Base-by-base conservation (phyloP, 164 flowering plant genomes). In the Paratinospora sagittata region DNA sequence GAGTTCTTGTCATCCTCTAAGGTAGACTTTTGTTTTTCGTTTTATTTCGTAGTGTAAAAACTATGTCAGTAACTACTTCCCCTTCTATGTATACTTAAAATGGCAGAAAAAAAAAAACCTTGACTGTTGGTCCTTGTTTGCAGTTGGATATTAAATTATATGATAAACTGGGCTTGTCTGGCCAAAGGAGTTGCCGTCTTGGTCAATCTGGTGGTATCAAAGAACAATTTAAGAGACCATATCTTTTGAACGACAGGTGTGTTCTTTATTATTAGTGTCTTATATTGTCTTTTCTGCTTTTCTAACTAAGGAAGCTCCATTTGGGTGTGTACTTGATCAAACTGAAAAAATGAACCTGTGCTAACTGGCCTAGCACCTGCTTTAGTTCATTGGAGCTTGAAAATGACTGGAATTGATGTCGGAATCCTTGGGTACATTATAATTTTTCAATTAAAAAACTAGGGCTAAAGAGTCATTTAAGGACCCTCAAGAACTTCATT, bases 1-100 rank as follows among this genome's bases (percentile, higher is more conserved):
- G 78, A 87, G 71, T 89, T 87, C 77, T 74, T 89, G 70, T 76
- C 85, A 30, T 76, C 85, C 61, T 89, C 93, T 63, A 74, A 87
- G 87, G 89, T 89, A 71, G 72, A 45, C 37, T 47, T 60, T 66
- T 66, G 21, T 16, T n/a, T n/a, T n/a, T n/a, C n/a, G n/a, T n/a
- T 13, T 70, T 43, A 30, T 5, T 63, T 71, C 21, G 14, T 68
- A 47, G 21, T 6, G 57, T 27, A 33, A 26, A 63, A 57, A 37
- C 61, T 47, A 19, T 47, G 60, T 68, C 19, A 39, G 24, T 57
- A 33, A 63, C 27, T 61, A 52, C 21, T 65, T 27, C 26, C 30
- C n/a, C 47, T 37, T 66, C 41, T 52, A 17, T 72, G 9, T 52
- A 52, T 30, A 55, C 16, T 47, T 19, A 58, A 26, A 27, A 27